These are phyloP conservation scores for Trypanosoma cruzi DNA, from an alignment of 208 protist genomes.

Conservation along the genomic window DNA sequence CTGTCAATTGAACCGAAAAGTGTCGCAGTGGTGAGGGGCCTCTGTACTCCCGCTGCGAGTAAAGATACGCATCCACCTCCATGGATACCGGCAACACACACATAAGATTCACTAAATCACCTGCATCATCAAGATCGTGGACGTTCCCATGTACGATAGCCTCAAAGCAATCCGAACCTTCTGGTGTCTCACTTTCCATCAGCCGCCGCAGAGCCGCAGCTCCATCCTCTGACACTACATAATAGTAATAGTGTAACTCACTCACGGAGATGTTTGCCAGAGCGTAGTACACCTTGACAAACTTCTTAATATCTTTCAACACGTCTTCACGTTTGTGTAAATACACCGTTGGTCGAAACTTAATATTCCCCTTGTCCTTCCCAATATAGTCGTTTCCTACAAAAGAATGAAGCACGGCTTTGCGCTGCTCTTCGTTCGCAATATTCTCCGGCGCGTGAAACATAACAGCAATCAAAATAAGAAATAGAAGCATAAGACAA, in stretches of 20 bases:
- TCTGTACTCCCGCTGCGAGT: slow-evolving; percentile 29
- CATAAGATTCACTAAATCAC: slow-evolving; percentile 1
- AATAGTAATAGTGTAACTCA: slow-evolving; percentile 52
- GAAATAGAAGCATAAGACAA: slow-evolving; percentile 38
- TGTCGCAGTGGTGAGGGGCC: slow-evolving; percentile 16
- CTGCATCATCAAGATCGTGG: not conserved
- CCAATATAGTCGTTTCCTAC: slow-evolving; percentile 37
- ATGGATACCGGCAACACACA: slow-evolving; percentile 31
- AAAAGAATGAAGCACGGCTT: slow-evolving; percentile 50
- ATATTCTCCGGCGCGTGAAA: slow-evolving; percentile 42
- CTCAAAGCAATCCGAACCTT: not conserved
- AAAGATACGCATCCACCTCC: slow-evolving; percentile 33
- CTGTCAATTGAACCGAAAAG: slow-evolving; percentile 28
- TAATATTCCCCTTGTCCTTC: slow-evolving; percentile 55
- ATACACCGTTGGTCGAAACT: slow-evolving; percentile 44
- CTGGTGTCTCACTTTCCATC: not conserved
- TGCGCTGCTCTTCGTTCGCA: slow-evolving; percentile 44
- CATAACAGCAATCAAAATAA: slow-evolving; percentile 36
- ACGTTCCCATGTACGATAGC: not conserved
- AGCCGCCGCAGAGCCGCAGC: slow-evolving; percentile 3
- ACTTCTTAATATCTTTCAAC: slow-evolving; percentile 41
- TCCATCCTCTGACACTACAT: slow-evolving; percentile 2
- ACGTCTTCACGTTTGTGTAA: slow-evolving; percentile 40
- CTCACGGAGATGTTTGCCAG: slow-evolving; percentile 44
- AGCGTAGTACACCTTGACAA: slow-evolving; percentile 51